Base-by-base conservation (phyloP, 768 basidiomycete genomes). In the Mycena galericulata region DNA sequence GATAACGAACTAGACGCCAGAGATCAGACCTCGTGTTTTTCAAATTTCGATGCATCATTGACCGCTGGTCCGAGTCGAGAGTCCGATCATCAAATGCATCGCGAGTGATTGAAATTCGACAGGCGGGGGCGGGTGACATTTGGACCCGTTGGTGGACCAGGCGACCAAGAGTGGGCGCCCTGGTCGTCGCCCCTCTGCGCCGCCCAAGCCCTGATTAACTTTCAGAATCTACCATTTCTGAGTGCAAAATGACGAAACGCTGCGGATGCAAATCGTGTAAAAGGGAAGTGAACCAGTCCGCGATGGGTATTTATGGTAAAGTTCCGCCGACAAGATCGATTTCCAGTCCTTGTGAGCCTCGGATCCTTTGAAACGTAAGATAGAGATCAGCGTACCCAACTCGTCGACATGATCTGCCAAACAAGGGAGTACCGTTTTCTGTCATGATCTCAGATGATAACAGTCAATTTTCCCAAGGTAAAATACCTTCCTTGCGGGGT, bases 121-220 rank as follows among this genome's bases (percentile, higher is more conserved):
- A n/a, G n/a, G n/a, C n/a, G n/a, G n/a, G n/a, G n/a, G n/a, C n/a
- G n/a, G n/a, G n/a, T n/a, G n/a, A n/a, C n/a, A n/a, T n/a, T n/a
- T n/a, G n/a, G n/a, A n/a, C n/a, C n/a, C n/a, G n/a, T n/a, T n/a
- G n/a, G n/a, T n/a, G n/a, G n/a, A n/a, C n/a, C n/a, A n/a, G n/a
- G 81, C 82, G 6, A 86, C 85, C 3, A 92, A 91, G 47, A 94
- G 92, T 75, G 91, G 89, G 51, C 62, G 91, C 87, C 9, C 80
- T 93, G 55, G 86, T 89, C 36, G 79, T 91, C 56, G 79, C 78
- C 38, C 83, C 85, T 26, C 55, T 66, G 36, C 40, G 65, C 60
- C 58, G n/a, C n/a, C n/a, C 60, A 18, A 67, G 38, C 41, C n/a
- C 15, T 34, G 58, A 40, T 55, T 55, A 29, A 49, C 17, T 47